Percentiles rank a stretch among this genome's conserved stretches.
phyloP scores from a whole-genome alignment of 768 basidiomycete genomes.

The Tubosaeta brunneosetosa region DNA sequence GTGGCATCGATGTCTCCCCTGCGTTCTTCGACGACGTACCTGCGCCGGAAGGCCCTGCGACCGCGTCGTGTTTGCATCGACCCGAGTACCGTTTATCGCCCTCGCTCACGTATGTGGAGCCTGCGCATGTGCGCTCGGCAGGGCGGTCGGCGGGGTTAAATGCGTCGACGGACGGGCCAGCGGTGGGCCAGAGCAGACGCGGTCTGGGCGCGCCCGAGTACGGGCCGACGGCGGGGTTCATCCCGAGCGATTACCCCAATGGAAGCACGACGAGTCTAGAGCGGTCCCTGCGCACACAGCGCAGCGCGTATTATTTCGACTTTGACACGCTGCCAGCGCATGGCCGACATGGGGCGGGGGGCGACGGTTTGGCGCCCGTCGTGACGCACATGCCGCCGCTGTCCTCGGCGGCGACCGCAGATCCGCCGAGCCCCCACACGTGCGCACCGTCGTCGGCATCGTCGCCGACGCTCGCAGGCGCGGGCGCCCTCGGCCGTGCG shows the following conservation, averaged over 20 bases:
- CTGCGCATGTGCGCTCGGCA: conserved; percentile 15
- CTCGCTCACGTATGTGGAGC: conserved; percentile 16
- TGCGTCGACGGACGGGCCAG: background rate
- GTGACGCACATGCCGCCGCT: background rate
- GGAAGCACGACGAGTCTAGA: conserved; percentile 6
- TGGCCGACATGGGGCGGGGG: background rate
- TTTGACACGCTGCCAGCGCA: conserved; percentile 24
- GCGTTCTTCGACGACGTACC: conserved; percentile 43
- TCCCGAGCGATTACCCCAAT: conserved; percentile 13
- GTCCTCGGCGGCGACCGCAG: background rate
- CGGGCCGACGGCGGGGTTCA: conserved; percentile 30
- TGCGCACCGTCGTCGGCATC: background rate
- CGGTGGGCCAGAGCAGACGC: conserved; percentile 4
- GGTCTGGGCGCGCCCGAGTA: conserved; percentile 3
- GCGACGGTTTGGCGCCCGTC: background rate
- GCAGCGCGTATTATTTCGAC: conserved; percentile 22
- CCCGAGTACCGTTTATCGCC: conserved; percentile 25
- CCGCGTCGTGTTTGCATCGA: conserved; percentile 33
- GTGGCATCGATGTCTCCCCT: conserved; percentile 38
- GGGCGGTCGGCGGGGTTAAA: background rate
- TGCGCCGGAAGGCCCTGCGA: conserved; percentile 42
- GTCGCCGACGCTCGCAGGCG: conserved; percentile 1
- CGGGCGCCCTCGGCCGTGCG: conserved; percentile 14
- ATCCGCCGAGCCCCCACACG: background rate
- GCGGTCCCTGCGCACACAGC: conserved; percentile 15